Percentiles rank a stretch among this genome's conserved stretches.
Evolutionary conservation across 805 yeast species (phyloP).

Genomic region (Dipodascus geniculatus): DNA sequence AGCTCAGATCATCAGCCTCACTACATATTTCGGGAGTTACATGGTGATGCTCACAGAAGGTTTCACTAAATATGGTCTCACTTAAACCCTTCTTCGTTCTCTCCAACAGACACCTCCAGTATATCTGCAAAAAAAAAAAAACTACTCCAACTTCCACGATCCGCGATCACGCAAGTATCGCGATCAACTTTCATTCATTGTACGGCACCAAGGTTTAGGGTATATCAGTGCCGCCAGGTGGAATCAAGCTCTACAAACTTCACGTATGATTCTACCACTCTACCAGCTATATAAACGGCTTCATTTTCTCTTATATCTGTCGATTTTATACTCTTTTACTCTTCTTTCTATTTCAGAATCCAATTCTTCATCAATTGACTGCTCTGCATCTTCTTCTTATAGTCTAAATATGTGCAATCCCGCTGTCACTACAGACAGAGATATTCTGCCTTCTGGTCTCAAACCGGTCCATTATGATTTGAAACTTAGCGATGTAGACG

Average conservation of each 20-base stretch:
- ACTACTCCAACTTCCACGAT: background rate
- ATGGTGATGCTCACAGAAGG: too few relatives aligned
- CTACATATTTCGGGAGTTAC: too few relatives aligned
- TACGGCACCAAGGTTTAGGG: slow-evolving; percentile 2
- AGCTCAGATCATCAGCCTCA: too few relatives aligned
- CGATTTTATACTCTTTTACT: background rate
- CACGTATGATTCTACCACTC: background rate
- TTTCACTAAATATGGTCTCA: too few relatives aligned
- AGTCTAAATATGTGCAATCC: background rate
- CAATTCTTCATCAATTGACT: background rate
- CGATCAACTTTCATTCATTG: background rate
- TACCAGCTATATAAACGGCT: background rate
- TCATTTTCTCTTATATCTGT: background rate
- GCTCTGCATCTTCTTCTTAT: background rate
- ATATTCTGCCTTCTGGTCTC: slow-evolving; percentile 50
- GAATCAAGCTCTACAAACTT: background rate
- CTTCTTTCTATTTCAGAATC: background rate
- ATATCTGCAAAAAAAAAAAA: too few relatives aligned
- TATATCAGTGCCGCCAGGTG: background rate
- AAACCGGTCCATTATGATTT: slow-evolving; percentile 68
- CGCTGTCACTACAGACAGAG: slow-evolving; percentile 16
- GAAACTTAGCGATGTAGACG: slow-evolving; percentile 45
- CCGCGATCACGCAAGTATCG: background rate
- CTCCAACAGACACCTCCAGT: too few relatives aligned
- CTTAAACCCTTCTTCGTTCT: too few relatives aligned